Evolutionary conservation across 495 filamentous ascomycete species (phyloP), one percentile per base, ranked within the genome.

Genomic region (Annulohypoxylon moriforme): DNA sequence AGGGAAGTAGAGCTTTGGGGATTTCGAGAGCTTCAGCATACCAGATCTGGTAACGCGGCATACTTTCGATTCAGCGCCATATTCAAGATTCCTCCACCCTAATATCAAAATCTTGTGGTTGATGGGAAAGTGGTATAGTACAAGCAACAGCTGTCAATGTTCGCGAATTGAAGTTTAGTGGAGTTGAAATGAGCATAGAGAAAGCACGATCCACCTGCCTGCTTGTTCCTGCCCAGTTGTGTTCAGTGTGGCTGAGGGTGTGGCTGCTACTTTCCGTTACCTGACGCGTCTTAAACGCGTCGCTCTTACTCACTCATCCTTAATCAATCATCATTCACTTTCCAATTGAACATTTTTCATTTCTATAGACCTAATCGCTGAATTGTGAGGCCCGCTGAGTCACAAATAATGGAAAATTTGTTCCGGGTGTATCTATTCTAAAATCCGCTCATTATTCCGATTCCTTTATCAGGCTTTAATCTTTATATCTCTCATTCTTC

Each of bases 41-140:
- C 93, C 75, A 97, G 80, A 77, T 97, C 93, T 64, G 93, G 93
- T 64, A 97, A 85, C 63, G 88, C 91, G 58, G 92, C 93, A 78
- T 97, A 97, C 83, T 97, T 97, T 65, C 84, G 81, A 68, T 82
- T 85, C 18, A 86, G 78, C 25, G 86, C 81, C 85, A 88, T 88
- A 60, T 67, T 58, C 24, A 52, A 31, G 13, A 52, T 29, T 52
- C 0, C 10, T n/a, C 24, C 13, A 29, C 22, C 11, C 1, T 27
- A 52, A 13, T 52, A 27, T 52, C 11, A 0, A 29, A 29, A 29
- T 29, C 50, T 0, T 20, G 14, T 34, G 10, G 27, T 18, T 34
- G 29, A 20, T 18, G 5, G 16, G 50, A 55, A 27, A 11, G 8
- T 49, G 20, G 20, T 49, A 24, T 6, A 25, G 25, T 31, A 16